Evolutionary conservation across 495 filamentous ascomycete species (phyloP).

Genomic region (Bryoglossum gracile): DNA sequence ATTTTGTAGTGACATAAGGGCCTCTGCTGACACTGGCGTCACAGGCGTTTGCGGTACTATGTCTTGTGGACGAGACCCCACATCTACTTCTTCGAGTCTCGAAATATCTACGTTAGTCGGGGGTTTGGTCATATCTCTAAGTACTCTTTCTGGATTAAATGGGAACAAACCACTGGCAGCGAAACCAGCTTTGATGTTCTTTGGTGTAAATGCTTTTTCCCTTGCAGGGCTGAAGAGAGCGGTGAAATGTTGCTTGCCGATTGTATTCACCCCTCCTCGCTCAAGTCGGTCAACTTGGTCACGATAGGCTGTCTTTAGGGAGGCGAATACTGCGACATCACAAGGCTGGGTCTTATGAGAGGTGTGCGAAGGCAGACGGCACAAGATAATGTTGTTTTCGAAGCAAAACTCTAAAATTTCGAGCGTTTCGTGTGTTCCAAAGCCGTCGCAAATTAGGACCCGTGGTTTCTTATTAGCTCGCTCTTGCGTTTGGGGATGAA

Average conservation of each 20-base stretch:
- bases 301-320: background rate
- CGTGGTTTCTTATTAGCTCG: constrained; percentile 19
- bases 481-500: constrained; percentile 27
- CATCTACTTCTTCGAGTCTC: background rate
- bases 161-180: background rate
- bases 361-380: constrained; percentile 18
- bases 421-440: constrained; percentile 23
- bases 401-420: background rate
- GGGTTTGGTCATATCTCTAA: background rate
- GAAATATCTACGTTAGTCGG: background rate
- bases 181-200: background rate
- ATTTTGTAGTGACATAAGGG: constrained; percentile 21
- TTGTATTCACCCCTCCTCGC: background rate
- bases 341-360: constrained; percentile 5
- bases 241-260: constrained; percentile 1
- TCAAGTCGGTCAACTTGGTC: background rate
- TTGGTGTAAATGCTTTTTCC: background rate
- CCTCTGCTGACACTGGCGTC: constrained; percentile 13
- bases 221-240: constrained; percentile 23
- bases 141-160: background rate
- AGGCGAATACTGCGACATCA: background rate
- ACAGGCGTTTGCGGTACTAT: background rate
- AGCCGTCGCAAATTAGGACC: constrained; percentile 26
- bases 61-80: background rate
- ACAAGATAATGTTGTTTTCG: background rate